Base-by-base conservation (phyloP, 352 stramenopile genomes). In the Globisporangium megalacanthum region DNA sequence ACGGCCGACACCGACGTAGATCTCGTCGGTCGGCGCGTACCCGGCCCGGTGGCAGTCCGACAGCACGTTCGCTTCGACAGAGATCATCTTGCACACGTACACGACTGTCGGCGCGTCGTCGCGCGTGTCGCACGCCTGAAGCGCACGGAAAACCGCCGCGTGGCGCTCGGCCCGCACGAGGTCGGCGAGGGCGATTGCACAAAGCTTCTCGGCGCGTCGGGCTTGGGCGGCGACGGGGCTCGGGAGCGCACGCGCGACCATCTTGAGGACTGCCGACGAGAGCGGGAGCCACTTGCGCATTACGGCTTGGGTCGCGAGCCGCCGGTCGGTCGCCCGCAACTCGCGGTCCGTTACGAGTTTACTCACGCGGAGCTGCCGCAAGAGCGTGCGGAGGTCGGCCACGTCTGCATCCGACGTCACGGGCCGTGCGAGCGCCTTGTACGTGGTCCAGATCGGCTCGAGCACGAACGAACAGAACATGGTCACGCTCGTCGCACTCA, bases 381-480 rank as follows among this genome's bases (percentile, higher is more conserved):
- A 86, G 20, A 94, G 63, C 58, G 83, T 87, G 19, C 81, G 81
- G 2, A 90, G 37, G 4, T 57, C 51, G 4, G 85, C 72, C 17
- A 88, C 46, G 42, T 88, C 81, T 7, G 42, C 62, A 48, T 90
- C 74, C 7, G 65, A 71, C 11, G 66, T 52, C 7, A 88, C 66
- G 0, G 79, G 75, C 41, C 71, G 63, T 17, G 54, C 46, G 17
- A 92, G 58, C 1, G 77, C 70, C 33, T 81, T 85, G 71, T 98
- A 98, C 2, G 91, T 74, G 22, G 84, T 70, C 92, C 90, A 97
- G 47, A 97, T 82, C 4, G 89, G 81, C 15, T 96, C 83, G 4
- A 98, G 70, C 19, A 98, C 84, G 65, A 97, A 95, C 36, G 88
- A 79, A 50, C 91, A 95, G 59, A 98, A 98, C 86, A 98, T 96